Evolutionary conservation across 2,329 filamentous ascomycete species (phyloP), one percentile per base, ranked within the genome.

Genomic region (Nothomitra cinnamomea): DNA sequence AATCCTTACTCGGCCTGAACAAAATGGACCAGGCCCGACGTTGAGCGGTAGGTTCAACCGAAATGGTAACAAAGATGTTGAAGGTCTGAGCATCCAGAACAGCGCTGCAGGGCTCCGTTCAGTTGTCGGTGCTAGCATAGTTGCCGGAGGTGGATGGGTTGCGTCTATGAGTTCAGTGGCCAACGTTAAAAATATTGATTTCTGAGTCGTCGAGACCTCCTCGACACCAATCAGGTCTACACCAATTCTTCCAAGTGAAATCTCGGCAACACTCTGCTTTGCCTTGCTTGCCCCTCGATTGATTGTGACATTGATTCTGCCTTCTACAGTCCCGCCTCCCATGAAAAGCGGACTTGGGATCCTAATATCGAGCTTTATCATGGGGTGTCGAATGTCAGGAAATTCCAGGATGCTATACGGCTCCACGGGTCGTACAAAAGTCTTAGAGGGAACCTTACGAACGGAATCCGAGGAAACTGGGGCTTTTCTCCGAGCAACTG

Each of bases 261-360:
- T 59, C 38, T 66, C 66, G 57, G 68, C 67, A 21, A 54, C 55
- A 41, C 58, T 61, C 55, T 70, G 67, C 55, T 69, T 64, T 56
- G 66, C 61, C 54, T 68, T 64, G 53, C 72, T 68, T 49, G 68
- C 67, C 57, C 72, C 70, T 53, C 58, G 58, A 53, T 75, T 71
- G 36, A 76, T 64, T 5, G 64, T 67, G 50, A 77, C 63, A 52
- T 69, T 68, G 12, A 74, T 65, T 53, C 68, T 66, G 19, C 75
- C 75, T 63, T 77, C 74, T 13, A 76, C 67, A 10, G 70, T 75
- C 7, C 74, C 72, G 25, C 74, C 74, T 17, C 75, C 75, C n/a
- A 77, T 72, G 55, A 75, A 77, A 7, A 77, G 61, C 3, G 73
- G 68, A 17, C 73, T 71, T 28, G 69, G 70, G 22, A 74, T 63